Evolutionary conservation across 192 early-diverging fungal genomes (phyloP).

Genomic region (Mortierella antarctica): DNA sequence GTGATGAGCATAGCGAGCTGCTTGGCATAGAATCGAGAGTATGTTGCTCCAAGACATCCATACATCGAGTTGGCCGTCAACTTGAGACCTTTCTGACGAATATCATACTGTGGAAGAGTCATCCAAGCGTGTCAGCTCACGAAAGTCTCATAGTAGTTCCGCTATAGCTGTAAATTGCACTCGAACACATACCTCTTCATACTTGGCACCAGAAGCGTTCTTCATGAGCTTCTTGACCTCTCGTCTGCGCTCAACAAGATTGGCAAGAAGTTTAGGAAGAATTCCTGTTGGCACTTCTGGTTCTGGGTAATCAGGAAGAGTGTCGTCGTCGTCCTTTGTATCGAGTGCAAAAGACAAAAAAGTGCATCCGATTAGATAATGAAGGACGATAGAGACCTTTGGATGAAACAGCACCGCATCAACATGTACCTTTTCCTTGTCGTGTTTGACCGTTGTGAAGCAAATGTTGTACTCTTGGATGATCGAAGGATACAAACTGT

Average conservation of each 20-base stretch:
- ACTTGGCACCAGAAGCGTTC: conserved; percentile 63
- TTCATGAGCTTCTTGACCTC: conserved; percentile 94
- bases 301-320: conserved; percentile 83
- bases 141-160: background rate
- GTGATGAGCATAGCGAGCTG: conserved; percentile 98
- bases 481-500: conserved; percentile 99
- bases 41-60: conserved; percentile 93
- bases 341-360: background rate
- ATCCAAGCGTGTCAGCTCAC: background rate
- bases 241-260: conserved; percentile 89
- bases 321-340: conserved; percentile 62
- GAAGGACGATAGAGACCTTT: too few species aligned
- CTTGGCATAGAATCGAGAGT: conserved; percentile 96
- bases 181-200: conserved; percentile 31
- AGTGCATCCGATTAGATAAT: too few species aligned
- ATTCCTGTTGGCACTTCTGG: conserved; percentile 75
- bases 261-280: conserved; percentile 87
- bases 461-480: conserved; percentile 99
- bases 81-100: conserved; percentile 94
- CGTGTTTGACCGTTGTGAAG: conserved; percentile 91
- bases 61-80: conserved; percentile 99
- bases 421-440: conserved; percentile 25
- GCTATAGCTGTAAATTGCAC: background rate
- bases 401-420: too few species aligned
- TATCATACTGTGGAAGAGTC: conserved; percentile 73